Evolutionary conservation across 2,329 filamentous ascomycete species (phyloP).

Genomic region (Ceratocystis harringtonii): DNA sequence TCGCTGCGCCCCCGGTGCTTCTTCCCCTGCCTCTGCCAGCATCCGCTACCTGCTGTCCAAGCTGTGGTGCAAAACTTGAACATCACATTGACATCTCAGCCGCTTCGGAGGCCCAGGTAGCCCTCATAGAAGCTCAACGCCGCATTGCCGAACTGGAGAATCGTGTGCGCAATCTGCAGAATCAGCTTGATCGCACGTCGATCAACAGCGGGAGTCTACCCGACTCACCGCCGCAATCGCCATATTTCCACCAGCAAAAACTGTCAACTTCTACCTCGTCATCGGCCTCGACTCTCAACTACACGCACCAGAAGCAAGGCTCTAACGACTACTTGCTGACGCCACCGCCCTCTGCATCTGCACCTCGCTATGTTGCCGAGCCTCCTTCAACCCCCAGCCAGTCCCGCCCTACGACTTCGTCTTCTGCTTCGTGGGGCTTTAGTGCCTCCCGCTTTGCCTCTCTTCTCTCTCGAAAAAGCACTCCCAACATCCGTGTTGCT

Average conservation of each 20-base stretch:
- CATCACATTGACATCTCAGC: conserved; percentile 19
- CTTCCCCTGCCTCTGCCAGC: conserved; percentile 19
- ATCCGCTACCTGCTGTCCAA: conserved; percentile 31
- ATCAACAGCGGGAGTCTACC: neutral
- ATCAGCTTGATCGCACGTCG: conserved; percentile 31
- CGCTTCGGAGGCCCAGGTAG: conserved; percentile 18
- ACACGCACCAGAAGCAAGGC: conserved; percentile 20
- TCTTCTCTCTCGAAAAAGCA: conserved; percentile 35
- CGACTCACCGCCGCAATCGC: conserved; percentile 34
- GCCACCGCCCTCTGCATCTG: conserved; percentile 16
- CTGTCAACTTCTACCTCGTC: conserved; percentile 57
- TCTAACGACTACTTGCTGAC: conserved; percentile 21
- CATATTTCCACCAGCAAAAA: conserved; percentile 33
- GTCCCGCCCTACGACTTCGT: conserved; percentile 23
- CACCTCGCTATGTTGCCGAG: conserved; percentile 8
- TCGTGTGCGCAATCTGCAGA: conserved; percentile 53
- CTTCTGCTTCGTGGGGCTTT: conserved; percentile 33
- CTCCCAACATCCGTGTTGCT: conserved; percentile 25
- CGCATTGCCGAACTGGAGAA: conserved; percentile 55
- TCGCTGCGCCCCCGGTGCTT: conserved; percentile 10
- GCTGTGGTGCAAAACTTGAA: conserved; percentile 33
- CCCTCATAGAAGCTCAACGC: conserved; percentile 33
- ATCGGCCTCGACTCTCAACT: conserved; percentile 31
- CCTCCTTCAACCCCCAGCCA: conserved; percentile 22
- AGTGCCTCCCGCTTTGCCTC: conserved; percentile 31